phyloP scores from a whole-genome alignment of 2,329 filamentous ascomycete genomes.

The Aspergillus cejpii region DNA sequence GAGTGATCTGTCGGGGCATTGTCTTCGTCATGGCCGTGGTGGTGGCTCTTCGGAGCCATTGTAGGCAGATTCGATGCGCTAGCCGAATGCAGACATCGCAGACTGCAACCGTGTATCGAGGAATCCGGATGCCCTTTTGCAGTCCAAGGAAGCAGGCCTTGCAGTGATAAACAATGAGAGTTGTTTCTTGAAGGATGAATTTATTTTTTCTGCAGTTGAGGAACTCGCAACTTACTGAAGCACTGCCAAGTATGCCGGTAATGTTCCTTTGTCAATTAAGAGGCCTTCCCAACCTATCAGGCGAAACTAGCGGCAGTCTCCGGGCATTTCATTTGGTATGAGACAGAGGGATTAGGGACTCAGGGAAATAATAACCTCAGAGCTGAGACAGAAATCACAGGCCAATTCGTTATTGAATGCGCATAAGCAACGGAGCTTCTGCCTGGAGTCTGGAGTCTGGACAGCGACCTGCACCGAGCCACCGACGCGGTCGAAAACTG shows the following conservation, averaged over 20 bases:
- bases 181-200: background rate
- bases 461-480: no score
- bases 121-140: no score
- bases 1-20: slow-evolving; percentile 40
- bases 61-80: slow-evolving; percentile 30
- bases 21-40: slow-evolving; percentile 25
- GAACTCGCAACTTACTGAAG: background rate
- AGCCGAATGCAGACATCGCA: slow-evolving; percentile 38
- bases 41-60: slow-evolving; percentile 38
- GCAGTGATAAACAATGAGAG: background rate
- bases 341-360: background rate
- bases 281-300: background rate
- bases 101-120: slow-evolving; percentile 12
- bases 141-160: no score
- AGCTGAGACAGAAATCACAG: background rate
- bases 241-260: background rate
- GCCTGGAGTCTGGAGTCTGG: no score
- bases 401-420: background rate
- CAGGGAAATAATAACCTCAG: no score
- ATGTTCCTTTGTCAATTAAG: background rate
- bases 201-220: background rate
- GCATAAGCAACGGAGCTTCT: background rate
- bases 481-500: background rate
- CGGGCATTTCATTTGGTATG: background rate
- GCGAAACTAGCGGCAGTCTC: background rate